These are phyloP conservation scores for Aspergillus kassunensis DNA, from an alignment of 495 filamentous ascomycete species.

Conservation along the genomic window DNA sequence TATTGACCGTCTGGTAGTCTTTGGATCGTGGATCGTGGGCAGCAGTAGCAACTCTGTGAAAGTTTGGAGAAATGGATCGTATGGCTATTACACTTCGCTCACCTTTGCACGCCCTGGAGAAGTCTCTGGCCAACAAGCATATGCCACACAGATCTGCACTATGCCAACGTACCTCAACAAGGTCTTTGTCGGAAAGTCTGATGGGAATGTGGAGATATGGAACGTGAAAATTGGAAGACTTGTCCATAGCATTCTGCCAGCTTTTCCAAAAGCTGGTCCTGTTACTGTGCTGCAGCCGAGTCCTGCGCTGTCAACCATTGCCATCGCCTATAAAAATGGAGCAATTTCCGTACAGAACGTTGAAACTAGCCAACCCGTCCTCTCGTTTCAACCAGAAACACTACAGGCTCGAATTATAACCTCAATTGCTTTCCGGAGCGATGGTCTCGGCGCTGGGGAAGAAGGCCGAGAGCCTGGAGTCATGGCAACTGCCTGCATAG, in stretches of 20 bases:
- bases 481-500: slow-evolving; percentile 74
- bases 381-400: slow-evolving; percentile 59
- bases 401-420: slow-evolving; percentile 56
- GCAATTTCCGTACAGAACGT: slow-evolving; percentile 76
- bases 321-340: slow-evolving; percentile 78
- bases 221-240: slow-evolving; percentile 88
- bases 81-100: slow-evolving; percentile 87
- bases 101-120: slow-evolving; percentile 40
- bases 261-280: slow-evolving; percentile 58
- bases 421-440: slow-evolving; percentile 85
- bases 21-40: slow-evolving; percentile 89
- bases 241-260: slow-evolving; percentile 77
- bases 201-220: slow-evolving; percentile 96
- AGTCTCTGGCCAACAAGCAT: slow-evolving; percentile 48
- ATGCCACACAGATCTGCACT: slow-evolving; percentile 69
- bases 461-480: slow-evolving; percentile 77
- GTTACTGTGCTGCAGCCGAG: slow-evolving; percentile 82
- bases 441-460: slow-evolving; percentile 83
- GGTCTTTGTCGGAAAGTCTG: slow-evolving; percentile 76
- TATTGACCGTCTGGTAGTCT: slow-evolving; percentile 73
- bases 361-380: slow-evolving; percentile 62
- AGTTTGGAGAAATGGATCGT: slow-evolving; percentile 80
- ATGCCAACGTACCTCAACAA: slow-evolving; percentile 97
- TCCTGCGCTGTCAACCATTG: slow-evolving; percentile 79
- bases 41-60: slow-evolving; percentile 72